Evolutionary conservation across 2,329 filamentous ascomycete genomes (phyloP), one percentile per base, ranked within the genome.

Genomic region (Aaosphaeria pasadenensis): DNA sequence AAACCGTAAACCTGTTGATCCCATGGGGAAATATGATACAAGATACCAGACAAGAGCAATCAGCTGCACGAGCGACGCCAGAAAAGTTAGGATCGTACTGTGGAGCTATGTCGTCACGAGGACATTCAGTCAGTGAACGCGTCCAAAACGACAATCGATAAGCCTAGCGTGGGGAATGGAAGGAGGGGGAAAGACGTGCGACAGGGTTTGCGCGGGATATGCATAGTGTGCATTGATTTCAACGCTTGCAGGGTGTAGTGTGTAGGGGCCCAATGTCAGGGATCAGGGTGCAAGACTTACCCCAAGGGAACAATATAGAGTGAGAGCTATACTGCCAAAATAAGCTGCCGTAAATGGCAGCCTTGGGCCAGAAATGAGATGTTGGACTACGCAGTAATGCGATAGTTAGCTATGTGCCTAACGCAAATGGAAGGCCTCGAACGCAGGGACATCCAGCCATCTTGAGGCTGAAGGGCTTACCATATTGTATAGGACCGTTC

Each of bases 1-100:
- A 57, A 96, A 83, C 50, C 92, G 86, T 56, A 99, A 75, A 39
- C 94, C 90, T 47, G 86, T 88, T 48, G 88, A 89, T 38, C 94
- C 94, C 91, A 97, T 96, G 29, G 94, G 94, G 64, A 97, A 97
- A 72, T 99, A 99, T 73, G 89, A 95, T 71, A 97, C 85, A 42
- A 96, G 79, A 74, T 97, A 97, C 92, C 92, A 97, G 42, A 89
- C 56, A 55, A 97, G 77, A 54, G 87, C 88, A 45, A 86, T 85
- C 46, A 97, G 78, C 70, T 99, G 94, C 58, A 91, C 75, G 51
- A 96, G 79, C 52, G 89, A 85, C 24, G 91, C 88, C 54, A 96
- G 76, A 46, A 97, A 77, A 11, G 94, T 97, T 55, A 97, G 82
- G 53, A 95, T 74, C 38, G 88, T 91, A 67, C 81, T 92, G 68